These are phyloP conservation scores for Prunus padus DNA, from an alignment of 306 rosid species.

Conservation along the genomic window DNA sequence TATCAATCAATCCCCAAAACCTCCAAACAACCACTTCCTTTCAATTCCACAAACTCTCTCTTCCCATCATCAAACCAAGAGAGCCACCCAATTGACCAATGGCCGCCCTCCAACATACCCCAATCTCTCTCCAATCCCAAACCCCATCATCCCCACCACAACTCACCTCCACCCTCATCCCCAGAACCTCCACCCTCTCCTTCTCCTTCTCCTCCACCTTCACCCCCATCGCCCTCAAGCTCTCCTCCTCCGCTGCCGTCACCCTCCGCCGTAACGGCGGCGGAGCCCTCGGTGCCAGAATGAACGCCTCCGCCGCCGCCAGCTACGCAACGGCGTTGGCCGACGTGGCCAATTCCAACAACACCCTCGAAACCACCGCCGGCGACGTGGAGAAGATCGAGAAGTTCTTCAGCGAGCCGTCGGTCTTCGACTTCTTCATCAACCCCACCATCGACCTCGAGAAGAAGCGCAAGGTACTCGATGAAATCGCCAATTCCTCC, in stretches of 20 bases:
- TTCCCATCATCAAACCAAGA: neutral
- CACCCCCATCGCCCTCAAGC: slow-evolving; percentile 37
- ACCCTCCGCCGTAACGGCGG: slow-evolving; percentile 39
- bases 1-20: neutral
- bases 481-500: slow-evolving; percentile 47
- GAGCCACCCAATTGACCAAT: slow-evolving; percentile 28
- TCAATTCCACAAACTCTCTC: slow-evolving; percentile 2
- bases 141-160: slow-evolving; percentile 22
- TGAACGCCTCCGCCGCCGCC: slow-evolving; percentile 55
- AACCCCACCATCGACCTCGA: slow-evolving; percentile 52
- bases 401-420: slow-evolving; percentile 46
- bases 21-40: neutral
- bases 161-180: slow-evolving; percentile 24
- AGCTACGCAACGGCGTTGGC: slow-evolving; percentile 83
- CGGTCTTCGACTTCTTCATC: slow-evolving; percentile 48
- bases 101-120: slow-evolving; percentile 70
- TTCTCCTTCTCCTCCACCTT: slow-evolving; percentile 31
- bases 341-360: slow-evolving; percentile 56
- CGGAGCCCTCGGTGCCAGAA: slow-evolving; percentile 42
- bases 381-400: slow-evolving; percentile 72
- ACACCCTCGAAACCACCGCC: slow-evolving; percentile 66
- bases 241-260: slow-evolving; percentile 50
- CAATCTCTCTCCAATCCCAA: slow-evolving; percentile 61
- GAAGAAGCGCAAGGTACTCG: slow-evolving; percentile 42
- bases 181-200: slow-evolving; percentile 40